Base-by-base conservation (phyloP, 345 rosid species). In the Cardamine occulta region DNA sequence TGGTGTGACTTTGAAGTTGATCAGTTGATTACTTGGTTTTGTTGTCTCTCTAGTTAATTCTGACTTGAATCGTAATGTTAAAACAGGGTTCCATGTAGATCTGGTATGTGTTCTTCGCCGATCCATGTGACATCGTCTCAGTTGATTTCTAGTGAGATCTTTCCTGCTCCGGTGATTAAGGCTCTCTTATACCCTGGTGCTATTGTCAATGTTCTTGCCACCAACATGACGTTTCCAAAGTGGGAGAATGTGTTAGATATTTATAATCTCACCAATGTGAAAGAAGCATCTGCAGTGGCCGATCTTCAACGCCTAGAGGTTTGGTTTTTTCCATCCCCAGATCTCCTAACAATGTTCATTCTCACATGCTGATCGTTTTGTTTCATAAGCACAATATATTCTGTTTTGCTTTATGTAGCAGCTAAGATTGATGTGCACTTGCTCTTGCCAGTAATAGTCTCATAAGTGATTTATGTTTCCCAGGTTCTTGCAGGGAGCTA, bases 401-500 rank as follows among this genome's bases (percentile, higher is more conserved):
- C 19, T 45, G 7, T 21, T 5, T 45, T 31, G 7, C 21, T 6
- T 31, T 44, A 3, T 57, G 23, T 31, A 68, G 26, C 13, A 12
- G 55, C 15, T 58, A 14, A 14, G 11, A 68, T 17, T 68, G 23
- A 54, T 15, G 51, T 52, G n/a, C 18, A 5, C 53, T 26, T 37
- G 4, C 29, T 35, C 35, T 8, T 28, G 3, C 7, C 3, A 2
- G 1, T 21, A 7, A 13, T 1, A 17, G 63, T 18, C 61, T 65
- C 62, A 39, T 15, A 8, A 65, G 24, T 73, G 49, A 44, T 24
- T 26, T 67, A 9, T 47, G n/a, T 54, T 54, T 26, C 54, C 11
- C 89, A 94, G 98, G 93, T 94, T 79, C 97, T 91, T 54, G 95
- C 95, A 0, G 93, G 98, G 80, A 94, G 97, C 82, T 90, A 94